Evolutionary conservation across 169 alveolate species (phyloP), one percentile per base, ranked within the genome.

Genomic region (Amoebophrya sp.): DNA sequence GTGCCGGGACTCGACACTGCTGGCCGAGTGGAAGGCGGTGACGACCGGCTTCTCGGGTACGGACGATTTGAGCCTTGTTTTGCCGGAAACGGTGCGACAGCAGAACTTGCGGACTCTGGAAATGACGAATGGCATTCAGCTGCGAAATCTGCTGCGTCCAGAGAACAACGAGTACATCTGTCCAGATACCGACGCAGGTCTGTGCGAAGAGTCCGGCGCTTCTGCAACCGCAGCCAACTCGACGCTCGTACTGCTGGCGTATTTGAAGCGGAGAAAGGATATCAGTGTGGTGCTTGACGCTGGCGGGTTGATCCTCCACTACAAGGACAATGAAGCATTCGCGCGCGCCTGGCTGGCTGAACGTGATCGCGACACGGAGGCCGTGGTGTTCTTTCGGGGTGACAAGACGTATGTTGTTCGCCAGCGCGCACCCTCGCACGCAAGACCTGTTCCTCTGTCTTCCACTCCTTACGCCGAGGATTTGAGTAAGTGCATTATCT

Each of bases 41-140:
- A 90, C 92, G 29, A 53, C 88, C 0, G 92, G 92, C 92, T 90
- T 90, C 35, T 90, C 92, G 54, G 89, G 92, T n/a, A 90, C 92
- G 66, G 89, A 90, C 40, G 92, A 90, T 32, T 23, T 89, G 18
- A 12, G 89, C 29, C 55, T 25, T 7, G 47, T 90, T 41, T 54
- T 90, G 40, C 92, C 89, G 12, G 18, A 29, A 25, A 35, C 92
- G 35, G 53, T 90, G 39, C 25, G 23, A 54, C 92, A 90, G 18
- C 33, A 12, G 77, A 55, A 90, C 66, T 39, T 90, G 66, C 77
- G 1, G 18, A 38, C 7, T n/a, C 55, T 90, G 92, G 39, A 38
- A 0, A 23, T 18, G 40, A 90, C 92, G 33, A 55, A 53, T 10
- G 92, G 92, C 29, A 23, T 90, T 54, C 89, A 47, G 18, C 89